Evolutionary conservation across 1,284 basidiomycete genomes (phyloP), one percentile per base, ranked within the genome.

Genomic region (Porogramme epimiltina): DNA sequence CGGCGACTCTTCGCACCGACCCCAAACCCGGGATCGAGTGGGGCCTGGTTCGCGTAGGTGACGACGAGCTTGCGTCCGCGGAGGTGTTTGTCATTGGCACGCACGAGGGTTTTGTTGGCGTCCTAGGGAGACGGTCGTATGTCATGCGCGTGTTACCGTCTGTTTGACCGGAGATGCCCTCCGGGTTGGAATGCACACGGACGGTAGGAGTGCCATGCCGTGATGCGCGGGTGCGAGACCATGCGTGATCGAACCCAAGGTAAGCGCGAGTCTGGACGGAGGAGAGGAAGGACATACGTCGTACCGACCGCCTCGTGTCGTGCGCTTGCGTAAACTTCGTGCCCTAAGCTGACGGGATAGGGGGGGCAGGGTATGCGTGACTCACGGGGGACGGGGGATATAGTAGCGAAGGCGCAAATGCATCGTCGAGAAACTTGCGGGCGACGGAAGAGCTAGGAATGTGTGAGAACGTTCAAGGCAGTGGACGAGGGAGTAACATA

Each of bases 11-110:
- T 59, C 34, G 51, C 37, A 4, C 54, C 55, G 8, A 40, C 41
- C 25, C 70, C 70, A 1, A 25, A 40, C 20, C 54, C 49, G 3
- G 49, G 58, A 46, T 82, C 77, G 39, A 73, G 65, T 3, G 85
- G 81, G 18, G 84, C 93, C 65, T 94, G 89, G 58, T 93, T 90
- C 2, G 95, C 95, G 66, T 86, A 87, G 1, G 93, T 96, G 16
- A 98, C 93, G 20, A 89, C 81, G 34, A 98, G 76, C 66, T 90
- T 93, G 42, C 93, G 82, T 0, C 95, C 95, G 18, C 92, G 84
- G 1, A 98, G 69, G 2, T 91, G 79, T 64, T 89, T 91, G 62
- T 91, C 90, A 65, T 97, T 82, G 2, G 91, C 82, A 43, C 80
- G 79, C 9, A 77, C 74, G 42, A 95, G 75, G 1, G 96, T 95